Evolutionary conservation across 2,329 filamentous ascomycete genomes (phyloP), one percentile per base, ranked within the genome.

Genomic region (Epichloe scottii): DNA sequence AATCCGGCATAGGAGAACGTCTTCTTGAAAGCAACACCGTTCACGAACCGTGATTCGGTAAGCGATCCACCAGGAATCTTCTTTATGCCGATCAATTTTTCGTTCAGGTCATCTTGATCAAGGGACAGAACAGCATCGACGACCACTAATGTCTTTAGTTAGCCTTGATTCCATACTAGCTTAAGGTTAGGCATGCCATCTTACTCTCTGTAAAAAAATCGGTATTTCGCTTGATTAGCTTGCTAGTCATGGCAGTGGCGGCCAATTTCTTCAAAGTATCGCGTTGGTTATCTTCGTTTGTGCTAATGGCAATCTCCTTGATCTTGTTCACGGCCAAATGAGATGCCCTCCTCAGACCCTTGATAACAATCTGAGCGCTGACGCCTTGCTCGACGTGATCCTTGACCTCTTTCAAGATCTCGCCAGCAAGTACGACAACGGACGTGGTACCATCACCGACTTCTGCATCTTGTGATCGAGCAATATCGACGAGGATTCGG

Each of bases 11-110:
- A 98, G 48, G 91, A 90, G 70, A 98, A 98, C 5, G 93, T 98
- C 81, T 98, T 98, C 77, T 97, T 97, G 78, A 98, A 98, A 37
- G 93, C 91, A 55, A 98, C 93, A 65, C 93, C 93, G 68, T 97
- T 93, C 65, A 98, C 86, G 70, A 97, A 97, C 40, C 95, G 80
- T 2, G 91, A 96, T 56, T 97, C 93, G 63, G 95, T 93, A 34
- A 98, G 81, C 38, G 89, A 95, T 68, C 93, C 93, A 64, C 93
- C 93, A 39, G 89, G 91, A 56, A 98, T 90, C 75, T 96, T 97
- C 79, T 98, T 98, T 68, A 97, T 82, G 55, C 93, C 93, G 63
- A 98, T 98, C 62, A 97, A 81, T 69, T 91, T 96, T 71, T 97
- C 91, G 75, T 98, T 94, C 52, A 98, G 79, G 66, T 97, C 91